Base-by-base conservation (phyloP, 768 basidiomycete species). In the Trichaptum fuscoviolaceum region DNA sequence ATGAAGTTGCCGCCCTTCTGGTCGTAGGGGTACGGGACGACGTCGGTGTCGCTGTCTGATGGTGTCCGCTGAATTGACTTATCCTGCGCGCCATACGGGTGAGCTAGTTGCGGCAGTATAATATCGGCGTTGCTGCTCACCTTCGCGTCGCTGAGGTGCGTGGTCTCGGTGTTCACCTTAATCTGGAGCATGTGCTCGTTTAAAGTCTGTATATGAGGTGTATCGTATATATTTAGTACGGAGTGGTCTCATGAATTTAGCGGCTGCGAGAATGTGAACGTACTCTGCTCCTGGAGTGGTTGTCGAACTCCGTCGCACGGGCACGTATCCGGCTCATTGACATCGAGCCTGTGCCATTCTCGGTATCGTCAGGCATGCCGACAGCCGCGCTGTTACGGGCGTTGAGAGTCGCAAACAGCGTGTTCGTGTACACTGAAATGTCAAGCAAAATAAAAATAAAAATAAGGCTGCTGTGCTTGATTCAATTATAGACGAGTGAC, bases 351-450 rank as follows among this genome's bases (percentile, higher is more conserved):
- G 59, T 25, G 8, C 24, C 30, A 23, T 61, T 61, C 59, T 61
- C 59, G 24, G 25, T 63, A 23, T 35, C 7, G 59, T 35, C 26
- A n/a, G 30, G 26, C 18, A 26, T 64, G n/a, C 30, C 63, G 61
- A 42, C 68, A 67, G 30, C 69, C 65, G 36, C 58, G 63, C 66
- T 74, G 69, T 61, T 61, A 65, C 77, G 73, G 18, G 83, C 83
- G 68, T 86, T 85, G 64, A 85, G 74, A 7, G 84, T 85, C 1
- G 83, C 84, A 58, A 86, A 77, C 26, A 85, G 75, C 25, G 84
- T 84, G 72, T 86, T 86, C 62, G 81, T 81, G 70, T 86, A 84
- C 20, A 85, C 85, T 85, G 52, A 64, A 30, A 8, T 20, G 34
- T 67, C 58, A 23, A 12, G 57, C 62, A 20, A 61, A 66, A 35